Evolutionary conservation across 371 early-diverging fungal genomes (phyloP).

Genomic region (Conidiobolus incongruus): DNA sequence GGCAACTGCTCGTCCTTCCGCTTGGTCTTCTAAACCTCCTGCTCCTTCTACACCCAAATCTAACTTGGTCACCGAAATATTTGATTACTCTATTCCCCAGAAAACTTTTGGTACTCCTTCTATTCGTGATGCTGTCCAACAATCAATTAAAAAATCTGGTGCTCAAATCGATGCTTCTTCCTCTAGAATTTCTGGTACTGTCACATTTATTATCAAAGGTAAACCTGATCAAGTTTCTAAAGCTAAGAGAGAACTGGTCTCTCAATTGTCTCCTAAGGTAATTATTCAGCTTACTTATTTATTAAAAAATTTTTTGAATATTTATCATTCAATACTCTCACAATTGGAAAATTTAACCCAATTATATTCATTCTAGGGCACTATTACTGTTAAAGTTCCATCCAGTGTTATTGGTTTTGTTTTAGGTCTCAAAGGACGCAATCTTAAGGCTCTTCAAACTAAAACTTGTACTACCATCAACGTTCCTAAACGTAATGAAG

Average conservation of each 20-base stretch:
- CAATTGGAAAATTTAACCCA: neutral
- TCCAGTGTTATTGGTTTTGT: constrained; percentile 55
- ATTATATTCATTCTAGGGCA: too few relatives aligned
- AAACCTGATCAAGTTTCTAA: constrained; percentile 44
- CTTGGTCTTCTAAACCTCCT: constrained; percentile 1
- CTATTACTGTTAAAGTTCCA: constrained; percentile 44
- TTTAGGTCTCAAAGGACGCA: constrained; percentile 65
- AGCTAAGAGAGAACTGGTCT: constrained; percentile 55
- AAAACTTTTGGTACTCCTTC: constrained; percentile 16
- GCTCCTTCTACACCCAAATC: neutral
- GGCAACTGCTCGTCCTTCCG: neutral
- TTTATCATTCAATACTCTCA: constrained; percentile 2
- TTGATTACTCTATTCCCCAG: constrained; percentile 34
- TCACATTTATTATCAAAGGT: constrained; percentile 70
- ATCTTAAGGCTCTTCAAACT: constrained; percentile 41
- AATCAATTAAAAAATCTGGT: constrained; percentile 24
- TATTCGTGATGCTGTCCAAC: constrained; percentile 8
- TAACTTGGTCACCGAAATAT: constrained; percentile 22
- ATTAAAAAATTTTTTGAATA: constrained; percentile 1
- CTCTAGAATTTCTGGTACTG: constrained; percentile 43
- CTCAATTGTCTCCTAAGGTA: constrained; percentile 54
- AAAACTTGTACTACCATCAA: constrained; percentile 58
- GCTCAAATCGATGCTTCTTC: constrained; percentile 76
- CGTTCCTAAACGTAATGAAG: constrained; percentile 20
- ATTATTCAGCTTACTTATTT: constrained; percentile 2